Evolutionary conservation across 2,329 filamentous ascomycete genomes (phyloP), one percentile per base, ranked within the genome.

Genomic region (Madurella fahalii): DNA sequence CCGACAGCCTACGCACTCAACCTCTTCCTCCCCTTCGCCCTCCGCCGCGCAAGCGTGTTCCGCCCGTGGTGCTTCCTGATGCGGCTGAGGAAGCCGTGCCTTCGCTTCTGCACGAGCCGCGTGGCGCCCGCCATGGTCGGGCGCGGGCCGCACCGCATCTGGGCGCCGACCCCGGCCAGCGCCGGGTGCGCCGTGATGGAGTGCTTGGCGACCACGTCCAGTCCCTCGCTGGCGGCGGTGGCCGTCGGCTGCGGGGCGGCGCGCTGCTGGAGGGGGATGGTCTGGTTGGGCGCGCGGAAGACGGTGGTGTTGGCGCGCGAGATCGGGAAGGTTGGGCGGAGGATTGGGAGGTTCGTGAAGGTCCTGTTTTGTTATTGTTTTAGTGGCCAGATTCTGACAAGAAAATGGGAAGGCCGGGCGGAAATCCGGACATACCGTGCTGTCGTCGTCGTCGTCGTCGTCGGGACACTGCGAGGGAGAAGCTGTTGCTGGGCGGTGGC

Each of bases 61-160:
- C 75, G 71, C 2, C 82, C 82, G 9, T 73, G 77, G 64, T 73
- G 75, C 44, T 75, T 76, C 60, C 74, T 71, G 60, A 76, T 67
- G 39, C 81, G 72, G 60, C 72, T 74, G 46, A 85, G 67, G 62
- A 83, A 85, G 1, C 82, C 82, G 60, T 79, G 77, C 60, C 81
- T 74, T 20, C 81, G 74, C 74, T 84, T 84, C 69, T 83, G 79
- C 13, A 83, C 67, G 51, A 84, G 70, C 37, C 81, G 74, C 52
- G 77, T 81, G 52, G 76, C 70, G 47, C 74, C 70, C 52, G 78
- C 76, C 78, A 83, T 78, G 32, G 79, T 84, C 64, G 81, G 76
- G 56, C 81, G 76, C 46, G 81, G 81, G 1, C 79, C 81, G 71
- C 77, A 84, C 52, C 81, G 78, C 59, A 83, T 71, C 70, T 83